Conservation (phyloP, 1,139 yeast species). For the Chernovozyma aurita region DNA sequence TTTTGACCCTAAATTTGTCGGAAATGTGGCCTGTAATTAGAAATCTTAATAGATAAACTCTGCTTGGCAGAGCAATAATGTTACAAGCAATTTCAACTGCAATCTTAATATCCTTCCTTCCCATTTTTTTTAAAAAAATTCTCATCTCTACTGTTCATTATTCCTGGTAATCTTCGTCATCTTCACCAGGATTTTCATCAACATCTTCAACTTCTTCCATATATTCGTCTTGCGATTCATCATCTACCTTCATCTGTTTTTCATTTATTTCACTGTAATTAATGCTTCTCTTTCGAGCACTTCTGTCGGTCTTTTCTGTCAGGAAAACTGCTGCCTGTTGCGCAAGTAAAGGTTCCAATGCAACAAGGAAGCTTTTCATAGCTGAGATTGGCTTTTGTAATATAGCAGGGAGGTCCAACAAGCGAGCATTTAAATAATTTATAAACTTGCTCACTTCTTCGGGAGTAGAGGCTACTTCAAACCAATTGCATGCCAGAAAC, state of each 20-base stretch:
- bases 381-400: slow-evolving; percentile 15
- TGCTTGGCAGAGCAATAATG: no score
- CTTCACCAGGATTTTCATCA: slow-evolving; percentile 5
- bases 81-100: no score
- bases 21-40: no score
- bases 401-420: slow-evolving; percentile 14
- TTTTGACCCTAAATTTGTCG: neutral
- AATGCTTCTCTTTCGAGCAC: slow-evolving; percentile 8
- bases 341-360: slow-evolving; percentile 13
- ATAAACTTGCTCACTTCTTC: slow-evolving; percentile 30
- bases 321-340: slow-evolving; percentile 11
- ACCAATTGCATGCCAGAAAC: slow-evolving; percentile 35
- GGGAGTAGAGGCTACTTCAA: slow-evolving; percentile 38
- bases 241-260: slow-evolving; percentile 8
- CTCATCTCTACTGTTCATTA: neutral
- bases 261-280: slow-evolving; percentile 4
- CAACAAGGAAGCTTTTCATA: slow-evolving; percentile 14
- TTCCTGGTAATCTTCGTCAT: slow-evolving; percentile 11
- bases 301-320: slow-evolving; percentile 4
- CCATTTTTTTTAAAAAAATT: no score
- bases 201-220: slow-evolving; percentile 10
- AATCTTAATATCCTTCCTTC: no score
- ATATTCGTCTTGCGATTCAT: slow-evolving; percentile 10
- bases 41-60: no score
- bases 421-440: slow-evolving; percentile 18